These are phyloP conservation scores for Osmanthus fragrans DNA, from an alignment of 257 asterid species.

Conservation along the genomic window DNA sequence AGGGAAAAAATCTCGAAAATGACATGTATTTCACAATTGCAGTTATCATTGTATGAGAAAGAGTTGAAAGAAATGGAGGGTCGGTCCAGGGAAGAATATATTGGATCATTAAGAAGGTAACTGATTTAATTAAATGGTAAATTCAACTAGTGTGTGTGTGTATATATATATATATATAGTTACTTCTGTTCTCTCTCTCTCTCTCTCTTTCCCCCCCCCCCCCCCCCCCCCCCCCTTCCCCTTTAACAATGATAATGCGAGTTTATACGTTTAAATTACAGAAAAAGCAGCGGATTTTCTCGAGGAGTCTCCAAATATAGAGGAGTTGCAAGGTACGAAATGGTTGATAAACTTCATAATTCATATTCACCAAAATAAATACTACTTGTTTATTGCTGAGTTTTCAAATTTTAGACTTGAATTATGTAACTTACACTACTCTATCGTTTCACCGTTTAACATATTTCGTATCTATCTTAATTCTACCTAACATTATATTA, in stretches of 20 bases:
- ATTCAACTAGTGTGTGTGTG: too few relatives aligned
- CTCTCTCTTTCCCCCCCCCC: too few relatives aligned
- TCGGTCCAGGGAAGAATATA: slow-evolving; percentile 83
- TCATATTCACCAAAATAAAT: not conserved
- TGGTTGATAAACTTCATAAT: not conserved
- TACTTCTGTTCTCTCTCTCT: too few relatives aligned
- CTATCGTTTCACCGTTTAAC: too few relatives aligned
- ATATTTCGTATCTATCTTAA: too few relatives aligned
- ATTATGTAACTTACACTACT: too few relatives aligned
- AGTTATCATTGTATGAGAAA: slow-evolving; percentile 64
- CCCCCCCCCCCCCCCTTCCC: too few relatives aligned
- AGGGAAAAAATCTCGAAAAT: not conserved
- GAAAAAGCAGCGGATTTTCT: slow-evolving; percentile 89
- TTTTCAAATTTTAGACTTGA: too few relatives aligned
- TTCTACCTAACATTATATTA: too few relatives aligned
- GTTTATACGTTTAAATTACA: slow-evolving; percentile 25
- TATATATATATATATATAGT: too few relatives aligned
- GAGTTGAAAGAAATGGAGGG: slow-evolving; percentile 68
- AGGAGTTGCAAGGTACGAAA: slow-evolving; percentile 76
- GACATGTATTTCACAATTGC: slow-evolving; percentile 7
- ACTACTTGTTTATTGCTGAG: not conserved
- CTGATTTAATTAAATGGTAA: not conserved
- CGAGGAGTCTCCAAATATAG: slow-evolving; percentile 88
- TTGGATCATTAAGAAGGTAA: slow-evolving; percentile 80
- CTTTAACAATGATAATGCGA: not conserved